phyloP scores from a whole-genome alignment of 768 basidiomycete species.

The Calocybe cyanea region DNA sequence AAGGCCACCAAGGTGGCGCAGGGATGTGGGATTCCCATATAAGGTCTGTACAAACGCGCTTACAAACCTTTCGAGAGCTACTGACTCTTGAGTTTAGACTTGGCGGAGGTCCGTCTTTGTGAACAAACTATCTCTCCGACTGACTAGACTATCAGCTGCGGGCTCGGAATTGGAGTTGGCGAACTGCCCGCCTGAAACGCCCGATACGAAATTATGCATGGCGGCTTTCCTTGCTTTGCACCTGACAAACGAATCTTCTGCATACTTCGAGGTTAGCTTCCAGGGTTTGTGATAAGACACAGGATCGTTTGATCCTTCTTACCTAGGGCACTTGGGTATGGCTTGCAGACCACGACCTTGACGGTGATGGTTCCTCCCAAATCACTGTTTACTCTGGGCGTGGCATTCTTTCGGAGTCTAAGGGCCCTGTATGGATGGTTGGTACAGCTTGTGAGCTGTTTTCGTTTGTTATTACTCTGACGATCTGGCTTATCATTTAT shows the following conservation, averaged over 20 bases:
- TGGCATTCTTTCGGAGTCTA: slow-evolving; percentile 69
- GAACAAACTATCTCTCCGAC: neutral
- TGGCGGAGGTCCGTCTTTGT: slow-evolving; percentile 28
- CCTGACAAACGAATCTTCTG: slow-evolving; percentile 48
- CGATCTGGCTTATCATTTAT: neutral
- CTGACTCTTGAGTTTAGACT: slow-evolving; percentile 22
- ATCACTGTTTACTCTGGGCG: slow-evolving; percentile 62
- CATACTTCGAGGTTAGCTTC: slow-evolving; percentile 60
- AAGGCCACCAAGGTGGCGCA: slow-evolving; percentile 47
- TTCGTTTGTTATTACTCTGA: neutral
- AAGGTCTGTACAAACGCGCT: slow-evolving; percentile 23
- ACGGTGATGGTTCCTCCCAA: slow-evolving; percentile 43
- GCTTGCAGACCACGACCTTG: slow-evolving; percentile 81
- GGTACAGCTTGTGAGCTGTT: slow-evolving; percentile 51
- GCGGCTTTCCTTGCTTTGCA: slow-evolving; percentile 69
- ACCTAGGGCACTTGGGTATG: slow-evolving; percentile 73
- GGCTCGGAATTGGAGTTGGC: slow-evolving; percentile 48
- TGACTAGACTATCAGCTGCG: slow-evolving; percentile 30
- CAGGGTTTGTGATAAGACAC: neutral
- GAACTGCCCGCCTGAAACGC: slow-evolving; percentile 43
- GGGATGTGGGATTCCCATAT: slow-evolving; percentile 62
- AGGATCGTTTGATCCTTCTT: neutral
- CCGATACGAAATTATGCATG: slow-evolving; percentile 42
- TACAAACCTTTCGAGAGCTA: neutral
- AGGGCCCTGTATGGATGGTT: slow-evolving; percentile 79